Percentiles rank a stretch among this genome's conserved stretches.
phyloP scores from a whole-genome alignment of 192 early-diverging fungal genomes.

The Backusella liffmaniae region DNA sequence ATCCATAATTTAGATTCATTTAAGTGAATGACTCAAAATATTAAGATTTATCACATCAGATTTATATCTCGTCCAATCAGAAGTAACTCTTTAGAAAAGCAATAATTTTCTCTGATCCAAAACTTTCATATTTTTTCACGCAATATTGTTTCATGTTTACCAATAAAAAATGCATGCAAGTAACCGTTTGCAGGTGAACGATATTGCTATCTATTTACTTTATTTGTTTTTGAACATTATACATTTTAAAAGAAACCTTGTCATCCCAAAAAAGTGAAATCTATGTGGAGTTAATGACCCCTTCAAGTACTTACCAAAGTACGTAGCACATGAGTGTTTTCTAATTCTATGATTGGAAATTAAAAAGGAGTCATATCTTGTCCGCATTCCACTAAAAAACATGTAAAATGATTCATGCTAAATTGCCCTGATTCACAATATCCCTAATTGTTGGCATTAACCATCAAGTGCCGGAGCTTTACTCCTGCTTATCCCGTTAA shows the following conservation, averaged over 20 bases:
- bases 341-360: not conserved
- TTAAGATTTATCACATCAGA: constrained; percentile 2
- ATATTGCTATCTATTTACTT: not conserved
- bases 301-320: not conserved
- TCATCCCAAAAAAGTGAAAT: too few relatives aligned
- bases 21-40: not conserved
- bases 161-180: not conserved
- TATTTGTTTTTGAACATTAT: not conserved
- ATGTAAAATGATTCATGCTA: not conserved
- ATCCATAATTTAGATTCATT: not conserved
- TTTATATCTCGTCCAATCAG: not conserved
- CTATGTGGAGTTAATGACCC: not conserved
- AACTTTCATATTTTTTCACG: not conserved
- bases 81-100: not conserved
- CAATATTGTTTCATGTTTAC: not conserved
- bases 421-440: not conserved
- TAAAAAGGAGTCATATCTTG: not conserved
- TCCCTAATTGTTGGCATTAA: not conserved
- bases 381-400: not conserved
- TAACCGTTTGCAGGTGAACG: not conserved
- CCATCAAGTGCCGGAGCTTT: not conserved
- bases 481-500: not conserved
- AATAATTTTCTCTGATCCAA: not conserved
- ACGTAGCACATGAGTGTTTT: not conserved
- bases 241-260: not conserved